A percentile compares a stretch with the other conserved stretches of the same genome.
Evolutionary conservation across 1,139 yeast genomes (phyloP).

Genomic region (Geotrichum carabidarum): DNA sequence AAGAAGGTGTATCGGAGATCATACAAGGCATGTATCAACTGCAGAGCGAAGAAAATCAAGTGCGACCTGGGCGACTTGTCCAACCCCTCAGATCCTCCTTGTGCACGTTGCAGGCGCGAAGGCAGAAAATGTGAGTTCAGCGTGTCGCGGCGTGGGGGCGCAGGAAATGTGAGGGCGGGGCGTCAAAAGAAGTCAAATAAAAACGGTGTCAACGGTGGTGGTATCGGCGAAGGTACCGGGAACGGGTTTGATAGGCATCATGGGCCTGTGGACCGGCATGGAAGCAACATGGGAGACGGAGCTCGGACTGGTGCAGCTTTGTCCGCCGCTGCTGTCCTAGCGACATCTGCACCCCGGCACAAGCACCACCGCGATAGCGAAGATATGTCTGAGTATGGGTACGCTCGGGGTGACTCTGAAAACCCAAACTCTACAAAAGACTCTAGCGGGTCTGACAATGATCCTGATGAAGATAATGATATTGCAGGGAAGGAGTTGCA

Average conservation of each 20-base stretch:
- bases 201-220: not conserved
- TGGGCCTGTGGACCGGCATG: not conserved
- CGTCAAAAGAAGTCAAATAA: slow-evolving; percentile 26
- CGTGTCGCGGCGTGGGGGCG: slow-evolving; percentile 56
- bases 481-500: slow-evolving; percentile 37
- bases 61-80: slow-evolving; percentile 79
- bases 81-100: slow-evolving; percentile 73
- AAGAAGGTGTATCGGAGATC: slow-evolving; percentile 48
- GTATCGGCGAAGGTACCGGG: not conserved
- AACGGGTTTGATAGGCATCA: not conserved
- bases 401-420: not conserved
- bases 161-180: slow-evolving; percentile 45
- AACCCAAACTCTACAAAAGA: not conserved
- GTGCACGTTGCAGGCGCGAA: slow-evolving; percentile 78
- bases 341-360: not conserved
- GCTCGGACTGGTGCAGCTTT: slow-evolving; percentile 6
- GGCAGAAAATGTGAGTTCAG: slow-evolving; percentile 76
- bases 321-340: slow-evolving; percentile 10
- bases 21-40: slow-evolving; percentile 78
- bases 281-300: not conserved
- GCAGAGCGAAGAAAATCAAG: slow-evolving; percentile 74
- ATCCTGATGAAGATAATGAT: slow-evolving; percentile 18
- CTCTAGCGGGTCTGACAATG: not conserved
- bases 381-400: not conserved
- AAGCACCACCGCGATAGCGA: slow-evolving; percentile 3